Conservation (phyloP, 2,329 filamentous ascomycete species). For the Penicillium sp. region DNA sequence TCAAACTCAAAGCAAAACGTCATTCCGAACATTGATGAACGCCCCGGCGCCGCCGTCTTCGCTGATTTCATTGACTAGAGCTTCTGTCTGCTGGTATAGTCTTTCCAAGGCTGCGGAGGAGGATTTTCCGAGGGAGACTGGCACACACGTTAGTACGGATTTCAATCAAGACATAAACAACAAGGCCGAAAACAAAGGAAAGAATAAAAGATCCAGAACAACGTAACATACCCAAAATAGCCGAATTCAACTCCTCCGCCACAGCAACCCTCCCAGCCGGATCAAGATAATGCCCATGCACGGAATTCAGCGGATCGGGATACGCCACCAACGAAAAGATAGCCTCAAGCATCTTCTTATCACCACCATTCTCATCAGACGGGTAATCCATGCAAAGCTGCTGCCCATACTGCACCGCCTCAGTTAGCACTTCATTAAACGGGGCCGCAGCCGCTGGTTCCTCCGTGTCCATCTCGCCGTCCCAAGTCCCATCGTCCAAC, state of each 20-base stretch:
- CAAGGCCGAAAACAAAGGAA: background rate
- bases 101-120: constrained; percentile 84
- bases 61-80: constrained; percentile 80
- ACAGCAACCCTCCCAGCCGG: constrained; percentile 75
- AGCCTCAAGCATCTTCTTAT: constrained; percentile 76
- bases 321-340: constrained; percentile 92
- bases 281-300: constrained; percentile 79
- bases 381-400: constrained; percentile 78
- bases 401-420: constrained; percentile 80
- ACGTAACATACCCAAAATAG: constrained; percentile 76
- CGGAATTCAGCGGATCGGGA: constrained; percentile 75
- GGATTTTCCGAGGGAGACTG: constrained; percentile 89
- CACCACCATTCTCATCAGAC: constrained; percentile 71
- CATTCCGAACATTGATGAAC: constrained; percentile 74
- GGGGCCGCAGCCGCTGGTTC: constrained; percentile 46
- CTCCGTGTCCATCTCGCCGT: constrained; percentile 63
- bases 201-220: constrained; percentile 4
- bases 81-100: constrained; percentile 83
- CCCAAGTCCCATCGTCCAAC: constrained; percentile 52
- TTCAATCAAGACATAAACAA: background rate
- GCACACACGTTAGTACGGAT: constrained; percentile 10
- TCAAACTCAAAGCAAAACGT: constrained; percentile 47
- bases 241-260: constrained; percentile 92
- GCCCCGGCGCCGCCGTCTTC: constrained; percentile 80
- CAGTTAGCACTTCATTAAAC: constrained; percentile 64